Evolutionary conservation across 305 asterid genomes (phyloP).

Genomic region (Fraxinus dipetala): DNA sequence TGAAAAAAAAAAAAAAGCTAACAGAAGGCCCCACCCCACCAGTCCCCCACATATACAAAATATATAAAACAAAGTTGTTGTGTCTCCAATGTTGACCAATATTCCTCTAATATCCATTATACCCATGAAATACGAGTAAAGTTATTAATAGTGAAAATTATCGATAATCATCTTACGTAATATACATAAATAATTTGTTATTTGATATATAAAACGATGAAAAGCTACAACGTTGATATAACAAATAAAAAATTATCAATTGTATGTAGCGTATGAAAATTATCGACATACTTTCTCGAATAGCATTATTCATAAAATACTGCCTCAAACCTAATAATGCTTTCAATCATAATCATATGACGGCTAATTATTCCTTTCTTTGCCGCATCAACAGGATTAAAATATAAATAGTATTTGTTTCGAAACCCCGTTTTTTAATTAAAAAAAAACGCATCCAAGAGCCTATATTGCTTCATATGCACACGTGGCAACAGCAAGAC

Average conservation of each 20-base stretch:
- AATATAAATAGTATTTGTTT: background rate
- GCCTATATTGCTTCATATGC: background rate
- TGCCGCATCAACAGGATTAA: no score
- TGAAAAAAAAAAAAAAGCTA: background rate
- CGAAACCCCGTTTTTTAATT: background rate
- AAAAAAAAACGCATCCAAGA: background rate
- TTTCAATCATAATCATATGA: background rate
- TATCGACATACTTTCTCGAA: no score
- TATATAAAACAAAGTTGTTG: background rate
- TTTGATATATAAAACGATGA: no score
- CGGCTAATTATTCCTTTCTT: background rate
- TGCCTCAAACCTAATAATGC: background rate
- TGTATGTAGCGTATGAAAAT: no score
- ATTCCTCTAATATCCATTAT: background rate
- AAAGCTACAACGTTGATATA: no score
- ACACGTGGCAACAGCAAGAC: slow-evolving; percentile 35
- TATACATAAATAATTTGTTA: no score
- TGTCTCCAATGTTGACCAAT: slow-evolving; percentile 27
- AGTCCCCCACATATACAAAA: background rate
- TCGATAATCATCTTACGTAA: no score
- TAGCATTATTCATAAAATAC: background rate
- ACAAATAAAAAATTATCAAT: no score
- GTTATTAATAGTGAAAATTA: no score
- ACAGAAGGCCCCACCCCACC: background rate
- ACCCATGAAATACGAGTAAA: no score